A percentile compares a stretch with the other conserved stretches of the same genome.
Conservation (phyloP, 495 filamentous ascomycete species). For the Parathielavia appendiculata region DNA sequence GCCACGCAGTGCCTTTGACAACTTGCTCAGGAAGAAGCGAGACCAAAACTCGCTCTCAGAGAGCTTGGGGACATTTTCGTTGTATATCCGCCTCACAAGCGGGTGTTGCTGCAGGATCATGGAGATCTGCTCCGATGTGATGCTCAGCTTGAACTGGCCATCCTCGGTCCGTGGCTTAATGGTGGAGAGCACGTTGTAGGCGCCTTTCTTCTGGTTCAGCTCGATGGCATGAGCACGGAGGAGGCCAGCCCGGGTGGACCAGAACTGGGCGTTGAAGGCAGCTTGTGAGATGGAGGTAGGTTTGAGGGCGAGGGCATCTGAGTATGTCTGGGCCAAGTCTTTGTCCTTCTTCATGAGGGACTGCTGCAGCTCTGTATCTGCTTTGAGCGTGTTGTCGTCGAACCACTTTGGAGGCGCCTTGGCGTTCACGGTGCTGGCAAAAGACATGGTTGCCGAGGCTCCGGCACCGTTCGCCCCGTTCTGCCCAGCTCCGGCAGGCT, state of each 20-base stretch:
- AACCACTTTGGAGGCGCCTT: conserved; percentile 57
- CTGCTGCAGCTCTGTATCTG: conserved; percentile 73
- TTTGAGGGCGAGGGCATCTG: conserved; percentile 70
- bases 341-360: conserved; percentile 75
- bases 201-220: conserved; percentile 71
- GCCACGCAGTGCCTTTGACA: conserved; percentile 88
- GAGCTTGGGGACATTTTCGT: conserved; percentile 84
- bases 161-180: conserved; percentile 78
- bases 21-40: conserved; percentile 79
- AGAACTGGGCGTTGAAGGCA: conserved; percentile 85
- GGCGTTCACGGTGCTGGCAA: conserved; percentile 43
- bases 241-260: conserved; percentile 77
- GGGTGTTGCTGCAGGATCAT: conserved; percentile 91
- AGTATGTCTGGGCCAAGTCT: conserved; percentile 69
- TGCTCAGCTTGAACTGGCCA: conserved; percentile 69
- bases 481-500: conserved; percentile 37
- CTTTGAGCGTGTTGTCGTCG: conserved; percentile 68
- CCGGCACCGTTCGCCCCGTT: conserved; percentile 26
- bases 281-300: conserved; percentile 70
- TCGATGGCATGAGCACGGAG: conserved; percentile 89
- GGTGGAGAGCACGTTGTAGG: conserved; percentile 89
- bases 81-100: conserved; percentile 82
- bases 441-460: conserved; percentile 43
- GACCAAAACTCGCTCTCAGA: conserved; percentile 81
- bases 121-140: conserved; percentile 87